Base-by-base conservation (phyloP, 2,329 filamentous ascomycete species). In the Paramyrothecium roridum region DNA sequence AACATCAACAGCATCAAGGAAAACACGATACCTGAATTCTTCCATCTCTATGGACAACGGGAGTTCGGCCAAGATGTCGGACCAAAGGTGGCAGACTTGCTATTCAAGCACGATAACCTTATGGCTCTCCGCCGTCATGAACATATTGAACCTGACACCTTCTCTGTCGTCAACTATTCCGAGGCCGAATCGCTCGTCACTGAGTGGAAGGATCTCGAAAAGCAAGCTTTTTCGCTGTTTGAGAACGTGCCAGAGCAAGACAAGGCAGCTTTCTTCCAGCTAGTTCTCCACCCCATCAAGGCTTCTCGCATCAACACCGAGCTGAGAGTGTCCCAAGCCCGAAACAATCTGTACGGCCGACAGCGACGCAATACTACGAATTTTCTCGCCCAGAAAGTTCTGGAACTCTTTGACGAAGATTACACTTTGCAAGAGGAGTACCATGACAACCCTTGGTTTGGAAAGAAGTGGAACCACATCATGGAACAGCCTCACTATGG, bases 381-480 rank as follows among this genome's bases (percentile, higher is more conserved):
- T 55, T 61, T 62, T 0, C 56, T 80, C 0, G 78, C 79, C 0
- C 66, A 76, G 11, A 62, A 76, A 23, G 78, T 77, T 0, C 68
- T 83, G 1, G 68, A 73, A 12, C 67, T 76, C 0, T 85, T 86
- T 52, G 74, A 80, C 1, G 70, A 74, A 1, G 82, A 85, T 56
- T 76, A 76, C 54, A 69, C 72, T 3, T 67, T 85, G 0, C 78
- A 76, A 0, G 71, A 79, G 51, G 69, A 78, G 51, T 85, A 81
- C 59, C 78, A 86, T 63, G 60, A 67, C 3, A 50, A 50, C 13
- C 48, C 48, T 4, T 67, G 83, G 2, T 62, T 82, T 0, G 66
- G 69, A 52, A 79, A 81, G 0, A 85, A 85, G 61, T 84, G 82
- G 82, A 77, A 77, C 58, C 73, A 82, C 59, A 81, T 85, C 55